phyloP scores from a whole-genome alignment of 768 basidiomycete species.

The Suillus alpinus region DNA sequence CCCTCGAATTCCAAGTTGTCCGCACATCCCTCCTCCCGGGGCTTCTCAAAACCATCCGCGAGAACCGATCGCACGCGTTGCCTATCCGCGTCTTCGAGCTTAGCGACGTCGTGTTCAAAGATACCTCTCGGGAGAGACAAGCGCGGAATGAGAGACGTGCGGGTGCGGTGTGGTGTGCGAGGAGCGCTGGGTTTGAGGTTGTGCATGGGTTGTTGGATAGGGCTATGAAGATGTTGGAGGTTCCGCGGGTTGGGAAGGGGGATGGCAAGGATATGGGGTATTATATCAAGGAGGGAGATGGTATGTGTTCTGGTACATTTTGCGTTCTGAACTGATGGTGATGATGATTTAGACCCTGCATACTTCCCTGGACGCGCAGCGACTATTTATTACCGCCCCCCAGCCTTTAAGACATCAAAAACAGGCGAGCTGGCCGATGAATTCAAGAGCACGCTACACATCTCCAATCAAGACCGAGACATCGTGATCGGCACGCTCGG shows the following conservation, averaged over 20 bases:
- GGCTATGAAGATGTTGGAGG: conserved; percentile 93
- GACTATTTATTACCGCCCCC: conserved; percentile 80
- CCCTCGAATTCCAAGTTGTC: conserved; percentile 96
- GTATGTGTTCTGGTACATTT: conserved; percentile 43
- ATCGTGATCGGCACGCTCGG: conserved; percentile 84
- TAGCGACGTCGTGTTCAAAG: conserved; percentile 91
- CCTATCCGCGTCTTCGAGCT: conserved; percentile 94
- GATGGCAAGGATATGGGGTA: conserved; percentile 75
- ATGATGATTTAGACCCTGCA: conserved; percentile 65
- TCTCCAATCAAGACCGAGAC: conserved; percentile 43
- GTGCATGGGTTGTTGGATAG: conserved; percentile 94
- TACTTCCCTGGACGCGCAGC: conserved; percentile 97
- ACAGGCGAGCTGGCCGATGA: conserved; percentile 32
- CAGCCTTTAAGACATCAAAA: conserved; percentile 9
- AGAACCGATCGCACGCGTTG: conserved; percentile 90
- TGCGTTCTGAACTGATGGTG: not conserved
- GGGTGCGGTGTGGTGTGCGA: conserved; percentile 93
- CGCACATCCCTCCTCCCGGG: conserved; percentile 95
- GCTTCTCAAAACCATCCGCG: conserved; percentile 93
- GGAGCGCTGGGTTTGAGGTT: conserved; percentile 94
- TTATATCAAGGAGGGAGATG: conserved; percentile 84
- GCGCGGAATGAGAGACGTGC: conserved; percentile 86
- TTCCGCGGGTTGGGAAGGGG: conserved; percentile 67
- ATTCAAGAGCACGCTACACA: conserved; percentile 43
- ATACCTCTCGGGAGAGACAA: conserved; percentile 71